Conservation (phyloP, 257 asterid species). For the Solanum clarkiae region DNA sequence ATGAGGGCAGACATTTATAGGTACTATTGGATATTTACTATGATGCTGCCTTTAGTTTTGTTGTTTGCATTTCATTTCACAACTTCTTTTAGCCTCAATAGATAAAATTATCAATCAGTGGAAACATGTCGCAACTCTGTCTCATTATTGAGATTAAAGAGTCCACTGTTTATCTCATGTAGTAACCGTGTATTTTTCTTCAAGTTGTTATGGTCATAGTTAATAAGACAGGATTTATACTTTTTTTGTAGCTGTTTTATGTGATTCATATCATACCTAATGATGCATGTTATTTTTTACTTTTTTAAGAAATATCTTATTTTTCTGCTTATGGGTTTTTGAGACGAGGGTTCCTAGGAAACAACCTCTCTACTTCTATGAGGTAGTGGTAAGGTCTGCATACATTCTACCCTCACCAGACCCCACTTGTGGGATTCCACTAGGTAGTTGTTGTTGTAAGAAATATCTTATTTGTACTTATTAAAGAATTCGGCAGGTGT, state of each 20-base stretch:
- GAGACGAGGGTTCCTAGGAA: too few species aligned
- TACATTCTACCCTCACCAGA: too few species aligned
- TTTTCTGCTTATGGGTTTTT: too few species aligned
- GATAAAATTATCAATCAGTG: background rate
- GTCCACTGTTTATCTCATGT: background rate
- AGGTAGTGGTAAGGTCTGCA: too few species aligned
- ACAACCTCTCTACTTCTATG: too few species aligned
- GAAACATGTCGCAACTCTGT: background rate
- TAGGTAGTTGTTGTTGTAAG: background rate
- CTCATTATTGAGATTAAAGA: background rate
- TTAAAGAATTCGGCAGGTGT: background rate
- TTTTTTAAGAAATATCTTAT: background rate
- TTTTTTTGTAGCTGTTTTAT: background rate
- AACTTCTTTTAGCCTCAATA: background rate
- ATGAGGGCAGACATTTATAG: constrained; percentile 75
- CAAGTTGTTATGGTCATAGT: background rate
- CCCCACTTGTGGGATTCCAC: too few species aligned
- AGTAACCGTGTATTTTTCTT: background rate
- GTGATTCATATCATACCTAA: background rate
- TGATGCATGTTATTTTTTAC: background rate
- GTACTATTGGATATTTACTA: constrained; percentile 26
- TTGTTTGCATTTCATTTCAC: background rate
- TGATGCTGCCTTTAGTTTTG: background rate
- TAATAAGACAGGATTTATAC: background rate
- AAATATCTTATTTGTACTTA: background rate